These are phyloP conservation scores for Apophysomyces trapeziformis DNA, from an alignment of 371 early-diverging fungal species.

Conservation along the genomic window DNA sequence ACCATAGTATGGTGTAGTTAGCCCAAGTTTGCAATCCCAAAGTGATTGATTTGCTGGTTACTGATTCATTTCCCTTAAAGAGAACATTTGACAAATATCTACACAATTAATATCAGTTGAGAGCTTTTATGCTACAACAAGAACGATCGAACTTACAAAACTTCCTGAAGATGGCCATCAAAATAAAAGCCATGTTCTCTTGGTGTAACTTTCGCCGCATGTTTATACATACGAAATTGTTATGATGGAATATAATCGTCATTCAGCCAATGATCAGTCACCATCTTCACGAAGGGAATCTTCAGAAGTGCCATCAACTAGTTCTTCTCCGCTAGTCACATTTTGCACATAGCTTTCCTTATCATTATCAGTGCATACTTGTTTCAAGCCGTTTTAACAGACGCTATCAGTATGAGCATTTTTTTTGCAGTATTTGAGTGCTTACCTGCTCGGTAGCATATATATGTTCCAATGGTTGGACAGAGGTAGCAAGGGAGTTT, in stretches of 20 bases:
- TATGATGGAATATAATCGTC: background rate
- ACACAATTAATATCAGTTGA: conserved; percentile 18
- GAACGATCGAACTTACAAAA: conserved; percentile 15
- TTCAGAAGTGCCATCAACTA: conserved; percentile 9
- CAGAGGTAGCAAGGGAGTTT: conserved; percentile 7
- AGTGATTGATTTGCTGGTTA: conserved; percentile 21
- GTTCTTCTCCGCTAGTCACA: conserved; percentile 20
- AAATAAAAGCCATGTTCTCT: conserved; percentile 12
- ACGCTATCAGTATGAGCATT: conserved; percentile 18
- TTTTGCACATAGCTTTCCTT: conserved; percentile 3
- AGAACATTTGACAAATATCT: conserved; percentile 23
- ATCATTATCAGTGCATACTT: conserved; percentile 13
- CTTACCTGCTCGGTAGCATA: conserved; percentile 14
- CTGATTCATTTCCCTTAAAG: conserved; percentile 29
- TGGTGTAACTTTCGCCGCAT: conserved; percentile 11
- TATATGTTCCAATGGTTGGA: conserved; percentile 1
- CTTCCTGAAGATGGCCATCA: conserved; percentile 7
- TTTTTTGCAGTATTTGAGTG: conserved; percentile 18
- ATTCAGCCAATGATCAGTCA: conserved; percentile 1
- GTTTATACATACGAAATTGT: conserved; percentile 18
- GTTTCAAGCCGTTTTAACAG: conserved; percentile 13
- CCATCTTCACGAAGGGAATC: conserved; percentile 14
- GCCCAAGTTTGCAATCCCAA: conserved; percentile 19
- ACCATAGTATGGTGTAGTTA: conserved; percentile 9
- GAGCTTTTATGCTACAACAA: conserved; percentile 18